Conservation (phyloP, 768 basidiomycete genomes). For the Mycena epipterygia region DNA sequence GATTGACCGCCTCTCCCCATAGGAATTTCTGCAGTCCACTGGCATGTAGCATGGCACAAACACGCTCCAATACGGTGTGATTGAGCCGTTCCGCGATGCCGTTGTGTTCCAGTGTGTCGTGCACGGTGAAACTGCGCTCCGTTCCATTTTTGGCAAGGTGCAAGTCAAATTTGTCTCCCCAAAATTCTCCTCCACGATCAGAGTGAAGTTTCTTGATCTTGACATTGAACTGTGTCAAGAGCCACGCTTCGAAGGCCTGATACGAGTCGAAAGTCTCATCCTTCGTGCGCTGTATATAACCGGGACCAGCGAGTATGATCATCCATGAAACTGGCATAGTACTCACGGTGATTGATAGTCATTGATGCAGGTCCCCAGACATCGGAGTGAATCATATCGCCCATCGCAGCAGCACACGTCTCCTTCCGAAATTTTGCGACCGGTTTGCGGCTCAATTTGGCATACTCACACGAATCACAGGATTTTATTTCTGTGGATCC, state of each 20-base stretch:
- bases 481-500: constrained; percentile 34
- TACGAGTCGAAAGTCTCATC: constrained; percentile 35
- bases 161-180: too few species aligned
- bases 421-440: constrained; percentile 42
- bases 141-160: too few species aligned
- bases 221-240: constrained; percentile 41
- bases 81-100: constrained; percentile 55
- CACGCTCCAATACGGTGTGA: constrained; percentile 44
- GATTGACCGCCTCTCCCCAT: constrained; percentile 48
- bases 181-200: background rate
- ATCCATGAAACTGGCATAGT: background rate
- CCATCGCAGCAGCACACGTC: constrained; percentile 35
- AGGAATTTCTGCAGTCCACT: constrained; percentile 45
- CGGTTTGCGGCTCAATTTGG: constrained; percentile 43
- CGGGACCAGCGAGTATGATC: constrained; percentile 4
- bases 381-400: constrained; percentile 47
- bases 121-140: too few species aligned
- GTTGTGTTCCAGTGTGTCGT: constrained; percentile 50
- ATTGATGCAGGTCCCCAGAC: too few species aligned
- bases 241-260: constrained; percentile 39
- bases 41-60: constrained; percentile 46
- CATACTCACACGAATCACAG: constrained; percentile 46
- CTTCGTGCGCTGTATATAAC: constrained; percentile 3
- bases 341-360: background rate
- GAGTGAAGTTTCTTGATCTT: constrained; percentile 32